Conservation (phyloP, 257 asterid species). For the Apocynum venetum region DNA sequence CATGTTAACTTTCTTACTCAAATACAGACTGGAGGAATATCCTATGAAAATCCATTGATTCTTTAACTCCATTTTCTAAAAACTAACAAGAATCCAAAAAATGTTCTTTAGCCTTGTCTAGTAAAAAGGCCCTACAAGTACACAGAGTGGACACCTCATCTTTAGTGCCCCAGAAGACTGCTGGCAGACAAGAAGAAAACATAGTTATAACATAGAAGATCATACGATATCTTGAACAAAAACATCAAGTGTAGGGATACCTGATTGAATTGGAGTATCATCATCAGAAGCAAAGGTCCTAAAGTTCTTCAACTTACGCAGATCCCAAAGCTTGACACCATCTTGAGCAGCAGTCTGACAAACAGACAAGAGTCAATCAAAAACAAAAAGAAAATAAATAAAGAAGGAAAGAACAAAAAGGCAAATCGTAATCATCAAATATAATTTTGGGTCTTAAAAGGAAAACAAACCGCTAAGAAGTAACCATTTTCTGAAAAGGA, state of each 20-base stretch:
- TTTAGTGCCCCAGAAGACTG: neutral
- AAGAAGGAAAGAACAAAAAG: slow-evolving; percentile 14
- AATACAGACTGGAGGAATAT: neutral
- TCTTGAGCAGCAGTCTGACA: slow-evolving; percentile 95
- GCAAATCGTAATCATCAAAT: neutral
- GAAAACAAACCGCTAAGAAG: slow-evolving; percentile 79
- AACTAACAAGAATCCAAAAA: neutral
- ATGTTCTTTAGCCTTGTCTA: neutral
- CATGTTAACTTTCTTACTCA: neutral
- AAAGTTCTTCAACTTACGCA: slow-evolving; percentile 88
- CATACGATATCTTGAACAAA: neutral
- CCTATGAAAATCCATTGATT: neutral
- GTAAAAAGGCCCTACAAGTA: neutral
- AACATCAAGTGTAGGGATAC: slow-evolving; percentile 29
- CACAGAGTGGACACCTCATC: neutral
- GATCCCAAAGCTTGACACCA: slow-evolving; percentile 98
- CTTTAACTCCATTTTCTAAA: neutral
- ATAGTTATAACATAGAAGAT: neutral
- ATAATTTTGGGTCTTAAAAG: slow-evolving; percentile 6
- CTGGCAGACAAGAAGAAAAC: neutral
- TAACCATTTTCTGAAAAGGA: slow-evolving; percentile 98
- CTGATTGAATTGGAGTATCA: slow-evolving; percentile 78
- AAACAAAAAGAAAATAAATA: too few relatives aligned
- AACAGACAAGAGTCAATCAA: neutral
- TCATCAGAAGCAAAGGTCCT: slow-evolving; percentile 80